These are phyloP conservation scores for Umbelopsis isabellina DNA, from an alignment of 192 early-diverging fungal genomes.

Conservation along the genomic window DNA sequence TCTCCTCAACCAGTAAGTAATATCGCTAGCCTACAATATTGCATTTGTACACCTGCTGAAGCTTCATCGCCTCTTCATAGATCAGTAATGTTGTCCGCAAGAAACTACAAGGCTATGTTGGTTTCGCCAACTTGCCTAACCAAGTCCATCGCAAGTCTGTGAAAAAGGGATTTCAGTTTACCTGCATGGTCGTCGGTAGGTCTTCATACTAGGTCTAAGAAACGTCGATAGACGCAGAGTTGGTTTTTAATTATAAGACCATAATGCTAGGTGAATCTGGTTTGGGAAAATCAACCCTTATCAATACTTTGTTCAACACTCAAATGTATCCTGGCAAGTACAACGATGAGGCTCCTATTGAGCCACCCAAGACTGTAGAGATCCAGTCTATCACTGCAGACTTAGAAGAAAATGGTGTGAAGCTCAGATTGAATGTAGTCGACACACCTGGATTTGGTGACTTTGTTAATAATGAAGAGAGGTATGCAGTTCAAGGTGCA, in stretches of 20 bases:
- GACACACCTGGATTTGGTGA: conserved; percentile 99
- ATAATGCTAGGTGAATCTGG: conserved; percentile 71
- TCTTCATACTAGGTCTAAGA: background rate
- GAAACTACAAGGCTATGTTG: conserved; percentile 89
- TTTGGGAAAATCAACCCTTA: conserved; percentile 95
- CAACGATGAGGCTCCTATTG: conserved; percentile 64
- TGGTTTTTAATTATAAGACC: background rate
- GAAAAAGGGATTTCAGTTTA: conserved; percentile 96
- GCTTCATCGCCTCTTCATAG: background rate
- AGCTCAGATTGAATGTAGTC: conserved; percentile 90
- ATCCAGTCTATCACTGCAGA: conserved; percentile 85
- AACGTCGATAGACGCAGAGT: background rate
- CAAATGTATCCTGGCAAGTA: conserved; percentile 83
- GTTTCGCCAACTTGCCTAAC: conserved; percentile 93
- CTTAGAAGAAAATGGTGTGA: conserved; percentile 96
- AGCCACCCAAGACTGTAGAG: conserved; percentile 75
- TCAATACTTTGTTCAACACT: conserved; percentile 97
- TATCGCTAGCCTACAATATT: too few species aligned
- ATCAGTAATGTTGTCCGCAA: conserved; percentile 47
- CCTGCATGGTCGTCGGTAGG: conserved; percentile 92
- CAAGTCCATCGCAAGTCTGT: conserved; percentile 95
- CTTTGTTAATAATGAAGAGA: conserved; percentile 98
- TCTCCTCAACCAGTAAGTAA: conserved; percentile 17
- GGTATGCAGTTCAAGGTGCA: conserved; percentile 43
- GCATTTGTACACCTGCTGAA: background rate